Evolutionary conservation across 2,329 filamentous ascomycete genomes (phyloP), one percentile per base, ranked within the genome.

Genomic region (Aspergillus thermomutatus): DNA sequence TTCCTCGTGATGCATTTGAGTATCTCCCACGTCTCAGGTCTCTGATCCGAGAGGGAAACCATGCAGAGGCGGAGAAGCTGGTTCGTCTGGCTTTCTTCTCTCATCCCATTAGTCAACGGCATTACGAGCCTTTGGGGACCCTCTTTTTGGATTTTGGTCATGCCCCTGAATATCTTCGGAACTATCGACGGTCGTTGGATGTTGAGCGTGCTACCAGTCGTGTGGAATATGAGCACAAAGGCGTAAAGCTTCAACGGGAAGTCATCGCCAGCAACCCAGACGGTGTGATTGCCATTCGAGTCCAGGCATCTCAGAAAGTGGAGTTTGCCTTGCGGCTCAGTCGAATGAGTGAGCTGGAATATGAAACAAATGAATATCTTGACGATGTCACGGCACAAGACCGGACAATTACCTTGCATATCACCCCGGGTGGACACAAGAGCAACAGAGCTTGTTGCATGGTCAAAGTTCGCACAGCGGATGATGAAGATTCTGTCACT

Each of bases 71-170:
- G 3, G 77, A 80, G 61, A 70, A 72, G 50, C 61, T 80, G 19
- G 71, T 73, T 26, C 64, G 70, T 48, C 65, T 66, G 45, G 73
- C 74, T 4, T 82, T 81, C 59, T 78, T 79, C 58, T 74, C 76
- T 25, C 77, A 72, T 11, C 79, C 79, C 11, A 72, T 75, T 48
- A 75, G 73, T 45, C 78, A 79, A 63, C 71, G 79, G 41, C 76
- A 80, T 57, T 82, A 80, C 58, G 79, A 82, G 56, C 78, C 74
- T n/a, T 62, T 76, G 1, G 73, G 72, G 10, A 68, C 67, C n/a
- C 61, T 77, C 8, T 74, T 72, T n/a, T 41, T 80, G 4, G 74
- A 78, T 26, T 75, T 79, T 56, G 72, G 67, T 6, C 75, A 79
- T 45, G 56, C 53, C 0, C 49, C 62, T 5, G 52, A 64, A 17